Conservation (phyloP, 306 rosid species). For the Hippophae gyantsensis region DNA sequence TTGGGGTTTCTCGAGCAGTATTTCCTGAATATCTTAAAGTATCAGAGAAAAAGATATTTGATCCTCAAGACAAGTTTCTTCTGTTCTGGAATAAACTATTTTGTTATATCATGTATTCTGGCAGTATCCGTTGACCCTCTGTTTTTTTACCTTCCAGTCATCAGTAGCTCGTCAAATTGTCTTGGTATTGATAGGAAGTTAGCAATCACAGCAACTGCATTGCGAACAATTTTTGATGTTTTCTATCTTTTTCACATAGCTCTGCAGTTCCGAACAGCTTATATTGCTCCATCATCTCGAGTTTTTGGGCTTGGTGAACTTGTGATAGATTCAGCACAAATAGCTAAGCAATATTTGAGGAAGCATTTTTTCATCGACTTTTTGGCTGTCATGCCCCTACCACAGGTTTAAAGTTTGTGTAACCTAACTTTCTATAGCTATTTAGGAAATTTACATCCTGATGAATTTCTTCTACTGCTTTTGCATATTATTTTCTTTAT, state of each 20-base stretch:
- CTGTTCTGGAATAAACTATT: conserved; percentile 66
- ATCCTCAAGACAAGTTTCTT: conserved; percentile 85
- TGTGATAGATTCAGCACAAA: conserved; percentile 80
- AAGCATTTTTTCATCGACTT: conserved; percentile 71
- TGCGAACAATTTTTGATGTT: conserved; percentile 73
- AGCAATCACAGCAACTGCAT: conserved; percentile 68
- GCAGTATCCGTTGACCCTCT: conserved; percentile 88
- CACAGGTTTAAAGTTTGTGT: conserved; percentile 58
- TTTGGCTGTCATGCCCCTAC: conserved; percentile 75
- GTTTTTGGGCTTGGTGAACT: conserved; percentile 99
- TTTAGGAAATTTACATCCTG: conserved; percentile 8
- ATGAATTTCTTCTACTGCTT: not conserved
- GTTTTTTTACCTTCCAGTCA: conserved; percentile 89
- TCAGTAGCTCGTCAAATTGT: conserved; percentile 42
- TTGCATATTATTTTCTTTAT: conserved; percentile 1
- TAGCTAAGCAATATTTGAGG: conserved; percentile 80
- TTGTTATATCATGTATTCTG: conserved; percentile 76
- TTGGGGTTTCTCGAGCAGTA: conserved; percentile 82
- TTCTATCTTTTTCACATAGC: conserved; percentile 92
- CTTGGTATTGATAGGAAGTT: conserved; percentile 70
- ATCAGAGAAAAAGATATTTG: conserved; percentile 83
- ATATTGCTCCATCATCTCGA: conserved; percentile 97
- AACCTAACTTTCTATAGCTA: conserved; percentile 11
- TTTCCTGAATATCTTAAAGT: conserved; percentile 91
- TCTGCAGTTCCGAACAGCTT: conserved; percentile 91